Conservation (phyloP, 805 yeast genomes). For the Maudiozyma saulgeensis region DNA sequence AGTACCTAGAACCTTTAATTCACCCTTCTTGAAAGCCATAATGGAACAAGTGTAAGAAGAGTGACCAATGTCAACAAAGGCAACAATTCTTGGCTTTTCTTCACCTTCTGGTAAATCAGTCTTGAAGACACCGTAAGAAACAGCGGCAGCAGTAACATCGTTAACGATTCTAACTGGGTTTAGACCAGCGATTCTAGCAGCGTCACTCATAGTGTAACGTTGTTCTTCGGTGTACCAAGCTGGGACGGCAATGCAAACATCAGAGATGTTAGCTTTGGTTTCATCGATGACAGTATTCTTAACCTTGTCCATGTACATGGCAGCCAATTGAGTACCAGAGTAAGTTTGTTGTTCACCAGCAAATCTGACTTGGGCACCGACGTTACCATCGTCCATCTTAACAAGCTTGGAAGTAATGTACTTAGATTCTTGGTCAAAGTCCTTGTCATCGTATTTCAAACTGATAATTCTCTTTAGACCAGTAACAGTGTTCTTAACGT, state of each 20-base stretch:
- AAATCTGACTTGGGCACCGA: conserved; percentile 80
- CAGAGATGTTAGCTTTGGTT: conserved; percentile 67
- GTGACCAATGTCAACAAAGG: conserved; percentile 95
- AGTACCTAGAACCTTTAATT: conserved; percentile 83
- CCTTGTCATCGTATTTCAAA: conserved; percentile 63
- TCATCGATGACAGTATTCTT: conserved; percentile 72
- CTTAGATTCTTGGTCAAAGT: conserved; percentile 62
- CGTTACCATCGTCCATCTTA: conserved; percentile 59
- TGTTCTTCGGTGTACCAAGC: conserved; percentile 95
- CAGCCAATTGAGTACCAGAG: conserved; percentile 83
- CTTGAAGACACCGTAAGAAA: conserved; percentile 98
- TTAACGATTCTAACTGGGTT: conserved; percentile 98
- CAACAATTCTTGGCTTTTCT: conserved; percentile 80
- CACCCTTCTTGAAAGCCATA: conserved; percentile 91
- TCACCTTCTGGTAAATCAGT: conserved; percentile 77
- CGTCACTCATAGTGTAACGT: conserved; percentile 93
- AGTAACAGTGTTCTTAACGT: conserved; percentile 92
- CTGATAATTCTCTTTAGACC: conserved; percentile 91
- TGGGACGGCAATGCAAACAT: conserved; percentile 92
- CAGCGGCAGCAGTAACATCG: conserved; percentile 97
- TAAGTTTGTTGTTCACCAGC: conserved; percentile 70
- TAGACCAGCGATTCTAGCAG: conserved; percentile 90
- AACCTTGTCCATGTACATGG: conserved; percentile 89
- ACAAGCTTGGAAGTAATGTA: conserved; percentile 66
- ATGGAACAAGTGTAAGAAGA: conserved; percentile 85